These are phyloP conservation scores for Dissophora ornata DNA, from an alignment of 192 early-diverging fungal genomes.

Conservation along the genomic window DNA sequence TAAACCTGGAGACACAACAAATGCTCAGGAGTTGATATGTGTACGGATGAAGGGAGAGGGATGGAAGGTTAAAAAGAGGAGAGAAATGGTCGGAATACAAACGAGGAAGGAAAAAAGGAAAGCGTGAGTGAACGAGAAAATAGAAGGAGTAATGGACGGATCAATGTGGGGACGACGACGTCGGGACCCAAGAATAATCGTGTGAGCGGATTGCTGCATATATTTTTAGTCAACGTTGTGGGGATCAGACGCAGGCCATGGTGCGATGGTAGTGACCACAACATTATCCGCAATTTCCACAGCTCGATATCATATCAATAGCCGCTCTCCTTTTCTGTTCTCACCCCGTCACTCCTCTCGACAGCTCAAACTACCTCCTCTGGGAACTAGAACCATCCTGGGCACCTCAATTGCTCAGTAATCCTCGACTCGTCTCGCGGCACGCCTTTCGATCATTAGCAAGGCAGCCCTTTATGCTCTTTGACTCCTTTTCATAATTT, in stretches of 20 bases:
- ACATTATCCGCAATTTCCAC: no score
- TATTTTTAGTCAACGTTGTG: constrained; percentile 14
- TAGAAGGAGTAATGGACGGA: no score
- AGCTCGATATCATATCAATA: background rate
- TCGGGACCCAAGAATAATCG: no score
- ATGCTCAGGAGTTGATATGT: no score
- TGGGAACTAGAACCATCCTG: no score
- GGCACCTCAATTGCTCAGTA: no score
- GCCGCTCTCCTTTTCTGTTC: background rate
- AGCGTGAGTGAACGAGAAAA: no score
- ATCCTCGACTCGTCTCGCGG: no score
- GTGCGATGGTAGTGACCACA: no score
- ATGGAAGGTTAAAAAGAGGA: background rate
- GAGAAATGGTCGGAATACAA: background rate
- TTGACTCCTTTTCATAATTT: background rate
- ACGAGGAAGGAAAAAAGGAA: background rate
- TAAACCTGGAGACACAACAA: no score
- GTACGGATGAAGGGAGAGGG: background rate
- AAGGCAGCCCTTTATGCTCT: background rate
- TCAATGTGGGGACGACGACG: no score
- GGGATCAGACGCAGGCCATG: no score
- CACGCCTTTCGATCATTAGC: background rate
- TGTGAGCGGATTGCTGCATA: constrained; percentile 13
- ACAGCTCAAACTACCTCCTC: background rate
- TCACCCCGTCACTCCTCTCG: background rate